A percentile compares a stretch with the other conserved stretches of the same genome.
Evolutionary conservation across 192 early-diverging fungal species (phyloP).

Genomic region (Entomortierella parvispora): DNA sequence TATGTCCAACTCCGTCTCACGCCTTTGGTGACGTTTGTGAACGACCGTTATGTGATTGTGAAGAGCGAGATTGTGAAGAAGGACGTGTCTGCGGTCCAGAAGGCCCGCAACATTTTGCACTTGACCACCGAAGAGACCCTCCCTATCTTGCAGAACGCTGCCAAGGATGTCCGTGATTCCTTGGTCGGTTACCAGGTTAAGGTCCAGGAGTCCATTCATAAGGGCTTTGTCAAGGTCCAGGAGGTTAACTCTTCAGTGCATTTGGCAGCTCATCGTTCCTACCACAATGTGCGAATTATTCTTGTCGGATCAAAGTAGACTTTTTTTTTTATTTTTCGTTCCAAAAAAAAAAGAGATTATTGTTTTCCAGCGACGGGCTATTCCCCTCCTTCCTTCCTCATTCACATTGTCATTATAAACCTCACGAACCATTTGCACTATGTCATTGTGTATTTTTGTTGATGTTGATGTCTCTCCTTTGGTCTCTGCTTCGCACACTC

Average conservation of each 20-base stretch:
- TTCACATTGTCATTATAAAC: too few species aligned
- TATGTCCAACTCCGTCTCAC: conserved; percentile 54
- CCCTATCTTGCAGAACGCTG: conserved; percentile 55
- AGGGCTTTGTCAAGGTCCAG: conserved; percentile 33
- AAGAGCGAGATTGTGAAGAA: conserved; percentile 55
- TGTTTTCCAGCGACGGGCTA: too few species aligned
- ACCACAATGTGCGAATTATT: conserved; percentile 33
- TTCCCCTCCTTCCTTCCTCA: too few species aligned
- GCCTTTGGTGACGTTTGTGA: conserved; percentile 57
- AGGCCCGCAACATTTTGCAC: conserved; percentile 61
- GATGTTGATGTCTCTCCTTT: neutral
- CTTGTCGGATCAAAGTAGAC: conserved; percentile 38
- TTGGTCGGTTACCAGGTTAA: conserved; percentile 41
- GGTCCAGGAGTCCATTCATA: conserved; percentile 35
- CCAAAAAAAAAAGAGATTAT: conserved; percentile 16
- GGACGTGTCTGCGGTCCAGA: conserved; percentile 60
- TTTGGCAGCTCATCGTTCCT: conserved; percentile 30
- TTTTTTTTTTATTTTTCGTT: neutral
- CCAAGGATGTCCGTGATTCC: conserved; percentile 54
- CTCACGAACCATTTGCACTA: too few species aligned
- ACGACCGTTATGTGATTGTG: conserved; percentile 59
- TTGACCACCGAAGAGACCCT: conserved; percentile 62
- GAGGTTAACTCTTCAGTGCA: conserved; percentile 29
- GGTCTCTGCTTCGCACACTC: too few species aligned
- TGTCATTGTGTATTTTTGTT: neutral